These are phyloP conservation scores for Nyssa sinensis DNA, from an alignment of 148 eudicot genomes.

Conservation along the genomic window DNA sequence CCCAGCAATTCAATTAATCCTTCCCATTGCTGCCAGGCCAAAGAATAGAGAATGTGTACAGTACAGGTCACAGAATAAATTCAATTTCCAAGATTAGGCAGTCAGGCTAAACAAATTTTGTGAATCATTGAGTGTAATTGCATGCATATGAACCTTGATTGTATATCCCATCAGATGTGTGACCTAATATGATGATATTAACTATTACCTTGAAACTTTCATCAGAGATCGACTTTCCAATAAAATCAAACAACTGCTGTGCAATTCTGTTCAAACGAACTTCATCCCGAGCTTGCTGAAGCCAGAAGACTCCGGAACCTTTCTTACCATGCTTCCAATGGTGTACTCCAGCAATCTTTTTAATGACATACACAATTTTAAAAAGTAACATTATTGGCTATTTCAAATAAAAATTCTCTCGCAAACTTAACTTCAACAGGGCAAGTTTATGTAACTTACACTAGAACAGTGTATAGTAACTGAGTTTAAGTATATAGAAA, in stretches of 20 bases:
- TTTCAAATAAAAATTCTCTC: background rate
- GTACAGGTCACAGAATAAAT: conserved; percentile 1
- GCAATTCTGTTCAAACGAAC: conserved; percentile 81
- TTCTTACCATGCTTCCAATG: conserved; percentile 98
- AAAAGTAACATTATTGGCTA: background rate
- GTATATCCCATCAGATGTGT: background rate
- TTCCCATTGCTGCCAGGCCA: conserved; percentile 86
- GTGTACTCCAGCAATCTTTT: conserved; percentile 87
- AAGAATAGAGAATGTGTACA: conserved; percentile 7
- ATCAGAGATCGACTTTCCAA: conserved; percentile 85
- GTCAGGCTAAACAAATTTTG: background rate
- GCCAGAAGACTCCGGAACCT: conserved; percentile 94
- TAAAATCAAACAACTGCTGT: conserved; percentile 83
- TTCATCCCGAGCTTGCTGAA: conserved; percentile 98
- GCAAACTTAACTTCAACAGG: background rate
- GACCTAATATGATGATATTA: conserved; percentile 3
- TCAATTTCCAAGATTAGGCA: conserved; percentile 1
- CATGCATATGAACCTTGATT: conserved; percentile 5
- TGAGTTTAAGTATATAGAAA: background rate
- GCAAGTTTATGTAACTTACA: background rate
- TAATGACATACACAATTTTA: conserved; percentile 3
- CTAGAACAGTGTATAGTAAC: background rate
- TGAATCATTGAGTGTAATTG: background rate
- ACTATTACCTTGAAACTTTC: conserved; percentile 81
- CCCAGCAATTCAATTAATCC: conserved; percentile 85